Evolutionary conservation across 208 protist genomes (phyloP), one percentile per base, ranked within the genome.

Genomic region (Trypanosoma melophagium): DNA sequence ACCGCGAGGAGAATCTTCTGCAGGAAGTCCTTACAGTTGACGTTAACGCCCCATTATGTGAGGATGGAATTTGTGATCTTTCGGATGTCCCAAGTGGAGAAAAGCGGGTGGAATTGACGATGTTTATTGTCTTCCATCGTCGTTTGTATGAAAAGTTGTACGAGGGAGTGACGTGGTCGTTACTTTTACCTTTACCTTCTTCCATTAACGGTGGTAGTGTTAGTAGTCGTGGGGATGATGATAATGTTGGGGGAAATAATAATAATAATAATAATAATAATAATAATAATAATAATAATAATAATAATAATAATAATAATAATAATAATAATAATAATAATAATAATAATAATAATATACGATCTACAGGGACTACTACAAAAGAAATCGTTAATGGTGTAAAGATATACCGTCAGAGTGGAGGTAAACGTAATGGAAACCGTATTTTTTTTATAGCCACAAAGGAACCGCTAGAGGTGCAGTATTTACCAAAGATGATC

Each of bases 381-480:
- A 35, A 17, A 38, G 66, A 62, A 31, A 13, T 71, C 1, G 24
- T 62, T 3, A 12, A 49, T 8, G 7, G n/a, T 2, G 25, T 44
- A 25, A 4, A 40, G 24, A 21, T 51, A 16, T 58, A 59, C 22
- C 62, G 22, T 38, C 17, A 51, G 21, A 44, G 8, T 49, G 28
- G 14, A 38, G 66, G 38, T 21, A 25, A 24, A 38, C 19, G 14
- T 4, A 71, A 71, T 59, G 57, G 53, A 13, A 71, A 47, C 21
- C 45, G 57, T 50, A 59, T 71, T 54, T 56, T 68, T 25, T 74
- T 74, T 66, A 1, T 74, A 14, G 68, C 68, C 8, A 74, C 68
- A 22, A 55, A 58, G 31, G 52, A 74, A 25, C 53, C 21, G 1
- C 5, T 66, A 17, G 53, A 44, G 17, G 10, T 22, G 12, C 21